A percentile compares a stretch with the other conserved stretches of the same genome.
Evolutionary conservation across 2,329 filamentous ascomycete species (phyloP).

Genomic region (Metarhizium humberi): DNA sequence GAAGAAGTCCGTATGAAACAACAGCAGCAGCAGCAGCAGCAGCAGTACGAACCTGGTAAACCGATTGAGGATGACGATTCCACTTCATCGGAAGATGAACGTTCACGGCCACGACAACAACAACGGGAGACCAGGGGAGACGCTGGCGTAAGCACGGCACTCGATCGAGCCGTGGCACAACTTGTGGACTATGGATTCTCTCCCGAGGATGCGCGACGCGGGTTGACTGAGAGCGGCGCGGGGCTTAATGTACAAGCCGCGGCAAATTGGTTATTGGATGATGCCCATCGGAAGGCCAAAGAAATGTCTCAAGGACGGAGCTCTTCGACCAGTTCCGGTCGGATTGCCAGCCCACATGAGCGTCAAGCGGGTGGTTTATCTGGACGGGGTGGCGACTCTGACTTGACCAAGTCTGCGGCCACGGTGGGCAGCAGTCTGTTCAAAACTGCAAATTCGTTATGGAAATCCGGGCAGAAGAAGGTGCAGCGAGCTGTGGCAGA

Average conservation of each 20-base stretch:
- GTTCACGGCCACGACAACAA: slow-evolving; percentile 6
- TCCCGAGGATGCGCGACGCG: slow-evolving; percentile 70
- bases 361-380: slow-evolving; percentile 31
- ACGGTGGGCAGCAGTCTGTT: slow-evolving; percentile 76
- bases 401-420: slow-evolving; percentile 72
- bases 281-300: slow-evolving; percentile 77
- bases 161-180: slow-evolving; percentile 76
- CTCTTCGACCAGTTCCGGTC: slow-evolving; percentile 16
- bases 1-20: slow-evolving; percentile 43
- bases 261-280: slow-evolving; percentile 81
- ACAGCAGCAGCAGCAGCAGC: slow-evolving; percentile 3
- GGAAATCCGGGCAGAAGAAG: slow-evolving; percentile 91
- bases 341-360: slow-evolving; percentile 1
- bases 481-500: slow-evolving; percentile 88
- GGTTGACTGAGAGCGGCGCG: slow-evolving; percentile 69
- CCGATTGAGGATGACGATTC: slow-evolving; percentile 42
- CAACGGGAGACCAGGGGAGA: slow-evolving; percentile 14
- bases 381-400: slow-evolving; percentile 50
- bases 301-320: slow-evolving; percentile 54
- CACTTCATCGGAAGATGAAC: slow-evolving; percentile 35
- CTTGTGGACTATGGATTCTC: slow-evolving; percentile 93
- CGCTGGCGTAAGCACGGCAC: slow-evolving; percentile 26
- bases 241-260: slow-evolving; percentile 77
- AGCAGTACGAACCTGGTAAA: slow-evolving; percentile 36
- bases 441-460: slow-evolving; percentile 89